Conservation (phyloP, 2,329 filamentous ascomycete genomes). For the Amauroascus niger region DNA sequence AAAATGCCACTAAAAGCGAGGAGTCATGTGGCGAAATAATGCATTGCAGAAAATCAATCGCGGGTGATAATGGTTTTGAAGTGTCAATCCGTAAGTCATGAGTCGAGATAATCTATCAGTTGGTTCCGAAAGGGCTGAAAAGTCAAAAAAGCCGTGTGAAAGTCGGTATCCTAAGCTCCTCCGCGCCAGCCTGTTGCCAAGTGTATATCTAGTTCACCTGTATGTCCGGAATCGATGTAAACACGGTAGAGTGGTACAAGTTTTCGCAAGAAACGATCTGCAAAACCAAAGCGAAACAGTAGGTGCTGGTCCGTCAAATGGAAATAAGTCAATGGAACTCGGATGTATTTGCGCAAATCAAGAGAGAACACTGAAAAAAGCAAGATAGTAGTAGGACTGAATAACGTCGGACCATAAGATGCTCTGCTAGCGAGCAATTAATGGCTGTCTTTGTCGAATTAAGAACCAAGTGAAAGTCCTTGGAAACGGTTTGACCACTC, state of each 20-base stretch:
- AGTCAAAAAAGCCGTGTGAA: slow-evolving; percentile 7
- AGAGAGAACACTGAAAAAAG: neutral
- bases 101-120: slow-evolving; percentile 9
- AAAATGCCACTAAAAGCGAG: neutral
- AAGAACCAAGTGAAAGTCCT: slow-evolving; percentile 60
- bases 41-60: neutral
- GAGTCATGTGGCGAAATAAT: neutral
- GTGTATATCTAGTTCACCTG: slow-evolving; percentile 13
- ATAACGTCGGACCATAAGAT: no score
- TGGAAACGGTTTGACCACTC: slow-evolving; percentile 60
- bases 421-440: neutral
- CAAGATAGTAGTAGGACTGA: neutral
- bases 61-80: neutral
- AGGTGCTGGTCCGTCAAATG: neutral
- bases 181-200: slow-evolving; percentile 11
- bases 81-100: slow-evolving; percentile 11
- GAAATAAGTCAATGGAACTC: neutral
- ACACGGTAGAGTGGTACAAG: slow-evolving; percentile 6
- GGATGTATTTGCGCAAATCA: neutral
- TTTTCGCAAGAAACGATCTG: neutral
- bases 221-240: slow-evolving; percentile 12
- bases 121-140: slow-evolving; percentile 4
- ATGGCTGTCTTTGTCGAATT: slow-evolving; percentile 1
- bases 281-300: neutral
- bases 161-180: slow-evolving; percentile 10